Base-by-base conservation (phyloP, 2,329 filamentous ascomycete genomes). In the Fusarium zealandicum region DNA sequence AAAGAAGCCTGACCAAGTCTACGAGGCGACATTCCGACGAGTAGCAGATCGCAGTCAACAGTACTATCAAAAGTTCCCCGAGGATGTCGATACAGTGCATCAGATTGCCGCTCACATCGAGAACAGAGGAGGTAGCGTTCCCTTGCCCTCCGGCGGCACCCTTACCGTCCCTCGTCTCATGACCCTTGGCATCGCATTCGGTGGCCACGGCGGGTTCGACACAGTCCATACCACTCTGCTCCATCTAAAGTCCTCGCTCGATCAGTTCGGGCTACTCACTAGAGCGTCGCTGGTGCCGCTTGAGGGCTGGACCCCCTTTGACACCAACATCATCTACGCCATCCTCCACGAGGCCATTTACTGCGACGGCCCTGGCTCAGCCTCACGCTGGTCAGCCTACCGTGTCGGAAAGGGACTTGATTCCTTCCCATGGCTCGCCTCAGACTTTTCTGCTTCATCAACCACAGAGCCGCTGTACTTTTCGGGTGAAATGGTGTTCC, bases 401-500 rank as follows among this genome's bases (percentile, higher is more conserved):
- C 80, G 87, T 3, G 75, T 92, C 46, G 80, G 88, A 61, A 73
- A 80, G 59, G 57, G 68, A 11, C 68, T 81, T 5, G 67, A 73
- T 3, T 63, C 76, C 25, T 87, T 81, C 61, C 64, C 73, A 28
- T 87, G 85, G 85, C 75, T 85, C 8, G 65, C 70, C 2, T 76
- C 59, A 10, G 68, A 58, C 30, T 61, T 64, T 25, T 58, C 65
- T 5, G 60, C 65, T 2, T 54, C 58, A 14, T 61, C 61, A 8
- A 70, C 70, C 1, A 72, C 77, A 6, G 70, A 76, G 3, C 87
- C 88, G 0, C 77, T 95, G 17, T 90, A 83, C 72, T 96, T 97
- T 75, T 92, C 90, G 0, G 92, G 93, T 54, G 93, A 98, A 76
- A 97, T 96, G 92, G 84, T 96, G 43, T 96, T 87, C 71, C 88